Conservation (phyloP, 305 asterid species). For the Fraxinus platypoda region DNA sequence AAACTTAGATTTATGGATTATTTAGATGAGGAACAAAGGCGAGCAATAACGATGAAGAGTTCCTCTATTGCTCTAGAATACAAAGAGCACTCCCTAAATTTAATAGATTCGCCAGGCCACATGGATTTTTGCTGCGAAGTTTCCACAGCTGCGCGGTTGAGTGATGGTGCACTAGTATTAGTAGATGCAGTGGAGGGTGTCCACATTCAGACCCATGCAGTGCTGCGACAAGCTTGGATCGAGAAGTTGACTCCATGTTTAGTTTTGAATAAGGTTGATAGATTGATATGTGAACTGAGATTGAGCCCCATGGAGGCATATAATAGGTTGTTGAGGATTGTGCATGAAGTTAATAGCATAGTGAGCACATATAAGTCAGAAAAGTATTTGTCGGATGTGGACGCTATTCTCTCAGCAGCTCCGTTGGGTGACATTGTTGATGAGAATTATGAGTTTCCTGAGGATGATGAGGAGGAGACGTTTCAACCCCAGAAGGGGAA, state of each 20-base stretch:
- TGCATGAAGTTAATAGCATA: slow-evolving; percentile 89
- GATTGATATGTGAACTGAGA: slow-evolving; percentile 68
- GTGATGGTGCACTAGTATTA: slow-evolving; percentile 85
- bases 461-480: slow-evolving; percentile 90
- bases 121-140: slow-evolving; percentile 99
- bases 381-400: slow-evolving; percentile 91
- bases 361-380: slow-evolving; percentile 81
- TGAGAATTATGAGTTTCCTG: slow-evolving; percentile 53
- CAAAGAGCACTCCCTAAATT: slow-evolving; percentile 54
- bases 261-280: slow-evolving; percentile 83
- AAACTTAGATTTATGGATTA: slow-evolving; percentile 91
- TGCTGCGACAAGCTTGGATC: slow-evolving; percentile 90
- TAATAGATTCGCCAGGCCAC: slow-evolving; percentile 96
- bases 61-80: slow-evolving; percentile 74
- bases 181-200: slow-evolving; percentile 98
- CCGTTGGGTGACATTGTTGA: slow-evolving; percentile 47
- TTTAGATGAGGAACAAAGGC: slow-evolving; percentile 93
- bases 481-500: slow-evolving; percentile 98
- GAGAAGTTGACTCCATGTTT: slow-evolving; percentile 84
- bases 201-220: slow-evolving; percentile 97
- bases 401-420: slow-evolving; percentile 63
- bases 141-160: slow-evolving; percentile 92
- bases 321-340: slow-evolving; percentile 68
- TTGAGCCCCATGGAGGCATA: slow-evolving; percentile 89
- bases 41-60: slow-evolving; percentile 97